Base-by-base conservation (phyloP, 1,284 basidiomycete species). In the Cerrena zonata region DNA sequence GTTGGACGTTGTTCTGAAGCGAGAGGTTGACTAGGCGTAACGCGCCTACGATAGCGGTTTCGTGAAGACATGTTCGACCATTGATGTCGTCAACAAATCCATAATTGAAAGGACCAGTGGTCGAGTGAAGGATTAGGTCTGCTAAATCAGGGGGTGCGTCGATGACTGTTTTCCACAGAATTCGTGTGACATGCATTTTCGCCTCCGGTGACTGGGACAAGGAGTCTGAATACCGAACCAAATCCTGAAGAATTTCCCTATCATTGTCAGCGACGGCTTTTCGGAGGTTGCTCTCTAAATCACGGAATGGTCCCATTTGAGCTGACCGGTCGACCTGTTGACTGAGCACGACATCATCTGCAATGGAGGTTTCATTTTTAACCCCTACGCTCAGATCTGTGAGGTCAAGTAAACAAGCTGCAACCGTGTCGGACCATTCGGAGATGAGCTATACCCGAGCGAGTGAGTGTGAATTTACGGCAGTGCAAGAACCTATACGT, bases 61-160 rank as follows among this genome's bases (percentile, higher is more conserved):
- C 91, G 65, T 99, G 96, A n/a, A 99, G 79, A 57, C 91, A 92
- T 1, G 89, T 94, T 25, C 96, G 83, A 27, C 90, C 91, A 65
- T 97, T 99, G 75, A 99, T 99, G 62, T 97, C 94, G 65, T 99
- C 96, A 39, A 97, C 79, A 63, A 93, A 97, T 47, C 77, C 75
- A 66, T 91, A 98, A 69, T 98, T 91, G 62, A 98, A 90, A 0
- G 86, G 78, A 2, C 72, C 68, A 18, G 75, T 72, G 48, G 92
- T 74, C 36, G 86, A 84, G 15, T 74, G 67, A 19, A 93, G 69
- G 48, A 94, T 88, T 42, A 89, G 70, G 62, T 92, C 86, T 21
- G 84, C 84, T 42, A 91, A 70, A 30, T 80, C 79, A 5, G 74
- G 71, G 30, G 86, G 83, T 5, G 91, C 89, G 55, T 92, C 86